Percentiles rank a stretch among this genome's conserved stretches.
phyloP scores from a whole-genome alignment of 2,329 filamentous ascomycete species.

The Huntiella savannae region DNA sequence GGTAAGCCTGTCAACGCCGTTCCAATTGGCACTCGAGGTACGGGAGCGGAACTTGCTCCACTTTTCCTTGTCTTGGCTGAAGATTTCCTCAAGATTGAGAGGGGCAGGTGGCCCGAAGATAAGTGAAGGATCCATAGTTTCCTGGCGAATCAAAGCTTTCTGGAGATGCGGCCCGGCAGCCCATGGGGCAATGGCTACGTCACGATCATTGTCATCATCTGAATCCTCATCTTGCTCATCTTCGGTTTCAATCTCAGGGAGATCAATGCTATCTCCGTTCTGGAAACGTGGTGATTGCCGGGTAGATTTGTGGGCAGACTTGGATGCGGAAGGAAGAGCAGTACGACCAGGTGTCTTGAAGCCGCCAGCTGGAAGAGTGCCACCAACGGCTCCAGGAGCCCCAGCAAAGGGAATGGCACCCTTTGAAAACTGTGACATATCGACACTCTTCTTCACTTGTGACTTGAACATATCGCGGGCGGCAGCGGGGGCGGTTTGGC shows the following conservation, averaged over 20 bases:
- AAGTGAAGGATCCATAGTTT: constrained; percentile 62
- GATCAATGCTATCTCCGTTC: constrained; percentile 74
- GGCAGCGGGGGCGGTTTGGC: constrained; percentile 28
- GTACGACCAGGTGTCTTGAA: constrained; percentile 52
- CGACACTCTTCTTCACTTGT: constrained; percentile 36
- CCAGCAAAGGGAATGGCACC: constrained; percentile 71
- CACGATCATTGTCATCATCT: constrained; percentile 19
- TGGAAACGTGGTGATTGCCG: constrained; percentile 69
- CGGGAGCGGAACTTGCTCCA: constrained; percentile 76
- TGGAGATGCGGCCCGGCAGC: constrained; percentile 72
- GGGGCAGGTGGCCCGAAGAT: constrained; percentile 82
- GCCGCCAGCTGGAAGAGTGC: constrained; percentile 22
- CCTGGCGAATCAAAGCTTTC: constrained; percentile 57
- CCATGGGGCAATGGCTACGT: constrained; percentile 37
- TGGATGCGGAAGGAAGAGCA: constrained; percentile 22
- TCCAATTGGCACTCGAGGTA: constrained; percentile 92
- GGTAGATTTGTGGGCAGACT: constrained; percentile 41
- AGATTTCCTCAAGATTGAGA: constrained; percentile 91
- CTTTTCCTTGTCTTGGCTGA: constrained; percentile 70
- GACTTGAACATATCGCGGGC: constrained; percentile 47
- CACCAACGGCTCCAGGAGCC: constrained; percentile 19
- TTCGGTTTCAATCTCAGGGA: constrained; percentile 91
- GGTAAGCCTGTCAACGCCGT: constrained; percentile 59
- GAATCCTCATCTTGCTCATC: constrained; percentile 67
- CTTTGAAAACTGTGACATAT: constrained; percentile 75